Base-by-base conservation (phyloP, 345 rosid species). In the Erysimum cheiranthoides region DNA sequence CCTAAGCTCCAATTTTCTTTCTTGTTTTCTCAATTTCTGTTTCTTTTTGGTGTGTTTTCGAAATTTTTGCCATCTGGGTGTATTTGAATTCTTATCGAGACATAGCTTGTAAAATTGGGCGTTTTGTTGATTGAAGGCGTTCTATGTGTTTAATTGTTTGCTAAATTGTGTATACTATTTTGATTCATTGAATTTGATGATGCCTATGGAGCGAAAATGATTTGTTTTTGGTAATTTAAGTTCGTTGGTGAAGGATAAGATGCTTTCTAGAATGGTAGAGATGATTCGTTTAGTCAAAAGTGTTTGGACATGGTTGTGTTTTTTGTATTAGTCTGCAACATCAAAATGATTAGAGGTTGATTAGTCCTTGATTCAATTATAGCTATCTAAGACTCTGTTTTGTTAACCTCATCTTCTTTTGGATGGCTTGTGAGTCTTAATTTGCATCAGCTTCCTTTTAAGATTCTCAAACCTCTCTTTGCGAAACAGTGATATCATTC, bases 51-150 rank as follows among this genome's bases (percentile, higher is more conserved):
- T 9, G 38, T 25, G 0, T 14, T 25, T n/a, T n/a, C 5, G 6
- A 16, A 13, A 14, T 11, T 63, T 54, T 43, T 27, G 0, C 35
- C 60, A 35, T 74, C 42, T 66, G 67, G 59, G 73, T 57, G 28
- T 39, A 16, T 53, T 74, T 47, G n/a, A 34, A 53, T 42, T 63
- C 17, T 52, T 36, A 28, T 73, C 1, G 64, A 56, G 64, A 53
- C 35, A 8, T 62, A 28, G 68, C 60, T 73, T 27, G 56, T 73
- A 10, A 25, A 52, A 16, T 74, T 74, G 31, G 58, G 59, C 18
- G 14, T 64, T 51, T 27, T 40, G 11, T 1, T 49, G 40, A 2
- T 65, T 32, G n/a, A n/a, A n/a, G n/a, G 5, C 21, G 8, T 30
- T 42, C n/a, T 14, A 30, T 38, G 31, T 12, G 27, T 32, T 70